Evolutionary conservation across 805 yeast species (phyloP), one percentile per base, ranked within the genome.

Genomic region (Kregervanrija pseudodelftensis): DNA sequence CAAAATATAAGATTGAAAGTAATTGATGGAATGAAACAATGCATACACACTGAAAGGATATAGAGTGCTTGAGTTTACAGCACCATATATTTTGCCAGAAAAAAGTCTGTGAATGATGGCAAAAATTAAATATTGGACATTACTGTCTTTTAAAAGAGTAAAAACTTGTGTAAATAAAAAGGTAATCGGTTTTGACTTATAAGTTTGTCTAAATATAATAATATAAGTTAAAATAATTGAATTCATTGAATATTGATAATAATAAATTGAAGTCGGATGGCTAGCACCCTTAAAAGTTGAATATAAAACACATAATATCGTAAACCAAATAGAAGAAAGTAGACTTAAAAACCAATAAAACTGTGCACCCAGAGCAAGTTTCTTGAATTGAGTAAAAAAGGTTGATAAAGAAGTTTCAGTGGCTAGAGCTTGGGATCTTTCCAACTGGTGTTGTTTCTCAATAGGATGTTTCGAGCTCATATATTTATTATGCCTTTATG

Each of bases 341-440:
- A 82, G 86, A 13, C 85, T 82, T 28, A 79, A 43, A 51, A 74
- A 82, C 90, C 90, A 82, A 53, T 78, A 78, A 57, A 82, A 80
- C 58, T 82, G 87, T 8, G 79, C 78, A 10, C 80, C 74, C 50
- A 63, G 46, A 11, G 54, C 42, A 11, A 60, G 48, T 22, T 36
- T 41, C 30, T 43, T 44, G 12, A 55, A 13, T 36, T 50, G 52
- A n/a, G 39, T 9, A 9, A 40, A 13, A 12, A 48, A 45, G 8
- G 28, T 22, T 22, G 28, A 22, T 22, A 22, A 22, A 5, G 28
- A 22, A 22, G 28, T 22, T 22, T 22, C 28, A 22, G 8, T 22
- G 28, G 28, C 28, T 22, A 22, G 7, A 22, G 28, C 28, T 22
- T 22, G 28, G 8, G 28, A 22, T 22, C 28, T 22, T 22, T 22